Evolutionary conservation across 805 yeast species (phyloP).

Genomic region (Wickerhamiella vanderwaltii): DNA sequence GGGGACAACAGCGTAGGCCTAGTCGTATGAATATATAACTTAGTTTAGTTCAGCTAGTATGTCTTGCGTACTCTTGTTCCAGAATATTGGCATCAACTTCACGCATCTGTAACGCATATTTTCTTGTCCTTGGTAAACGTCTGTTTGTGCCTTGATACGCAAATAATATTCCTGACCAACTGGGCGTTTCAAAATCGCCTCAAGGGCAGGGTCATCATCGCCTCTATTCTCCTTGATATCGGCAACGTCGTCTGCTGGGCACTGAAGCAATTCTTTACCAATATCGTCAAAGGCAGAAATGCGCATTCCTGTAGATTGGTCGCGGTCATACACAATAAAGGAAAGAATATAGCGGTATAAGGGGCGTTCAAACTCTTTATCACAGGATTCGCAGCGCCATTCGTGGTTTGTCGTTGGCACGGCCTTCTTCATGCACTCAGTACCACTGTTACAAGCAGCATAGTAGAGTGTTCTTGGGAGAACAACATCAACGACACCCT

Average conservation of each 20-base stretch:
- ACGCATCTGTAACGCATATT: conserved; percentile 57
- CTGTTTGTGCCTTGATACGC: conserved; percentile 71
- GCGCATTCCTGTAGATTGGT: conserved; percentile 43
- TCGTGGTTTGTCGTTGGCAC: conserved; percentile 57
- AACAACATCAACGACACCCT: conserved; percentile 61
- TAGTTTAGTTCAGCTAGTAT: neutral
- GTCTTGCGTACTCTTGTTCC: neutral
- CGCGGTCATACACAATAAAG: conserved; percentile 73
- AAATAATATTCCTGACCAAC: conserved; percentile 62
- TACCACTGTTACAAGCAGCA: conserved; percentile 76
- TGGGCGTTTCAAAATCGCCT: conserved; percentile 35
- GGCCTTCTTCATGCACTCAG: conserved; percentile 75
- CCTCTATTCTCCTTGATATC: conserved; percentile 22
- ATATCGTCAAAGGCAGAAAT: conserved; percentile 76
- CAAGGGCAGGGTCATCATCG: conserved; percentile 34
- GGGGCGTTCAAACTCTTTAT: conserved; percentile 54
- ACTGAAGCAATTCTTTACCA: conserved; percentile 55
- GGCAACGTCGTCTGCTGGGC: conserved; percentile 50
- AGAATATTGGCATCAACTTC: conserved; percentile 28
- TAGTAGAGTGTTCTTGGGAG: conserved; percentile 70
- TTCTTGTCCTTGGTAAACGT: conserved; percentile 65
- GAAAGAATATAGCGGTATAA: conserved; percentile 68
- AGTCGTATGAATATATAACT: too few relatives aligned
- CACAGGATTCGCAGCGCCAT: conserved; percentile 94
- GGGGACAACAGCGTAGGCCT: too few relatives aligned